Conservation (phyloP, 2,329 filamentous ascomycete species). For the Trichophyton benhamiae region DNA sequence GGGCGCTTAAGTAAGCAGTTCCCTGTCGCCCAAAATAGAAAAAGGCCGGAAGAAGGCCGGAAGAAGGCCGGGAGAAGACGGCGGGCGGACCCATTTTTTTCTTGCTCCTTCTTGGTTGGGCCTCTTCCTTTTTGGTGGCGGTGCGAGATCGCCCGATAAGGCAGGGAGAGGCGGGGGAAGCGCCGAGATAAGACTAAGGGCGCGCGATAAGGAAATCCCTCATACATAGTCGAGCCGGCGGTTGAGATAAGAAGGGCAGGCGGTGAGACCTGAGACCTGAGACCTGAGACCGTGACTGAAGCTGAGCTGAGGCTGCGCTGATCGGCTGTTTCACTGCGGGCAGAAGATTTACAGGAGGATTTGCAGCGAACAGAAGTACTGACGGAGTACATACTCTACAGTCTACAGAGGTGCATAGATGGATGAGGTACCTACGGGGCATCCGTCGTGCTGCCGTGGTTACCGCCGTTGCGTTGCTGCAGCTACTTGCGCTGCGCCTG, state of each 20-base stretch:
- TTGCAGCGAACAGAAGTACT: too few species aligned
- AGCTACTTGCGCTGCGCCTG: neutral
- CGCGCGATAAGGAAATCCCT: neutral
- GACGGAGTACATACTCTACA: too few species aligned
- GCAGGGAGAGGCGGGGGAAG: neutral
- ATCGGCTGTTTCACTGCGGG: neutral
- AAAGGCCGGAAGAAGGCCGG: neutral
- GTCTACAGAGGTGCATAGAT: too few species aligned
- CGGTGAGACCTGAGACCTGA: constrained; percentile 6
- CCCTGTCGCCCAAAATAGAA: neutral
- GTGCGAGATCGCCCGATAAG: constrained; percentile 2
- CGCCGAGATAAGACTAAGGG: neutral
- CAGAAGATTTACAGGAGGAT: too few species aligned
- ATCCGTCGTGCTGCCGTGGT: too few species aligned
- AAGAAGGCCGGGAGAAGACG: neutral
- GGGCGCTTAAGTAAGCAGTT: neutral
- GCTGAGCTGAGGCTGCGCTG: too few species aligned
- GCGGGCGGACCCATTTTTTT: neutral
- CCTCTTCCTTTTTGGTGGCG: neutral
- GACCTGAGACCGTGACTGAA: neutral
- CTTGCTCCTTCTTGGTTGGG: too few species aligned
- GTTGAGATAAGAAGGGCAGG: neutral
- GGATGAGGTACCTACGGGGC: too few species aligned
- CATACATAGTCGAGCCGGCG: neutral
- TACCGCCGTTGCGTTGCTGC: too few species aligned